These are phyloP conservation scores for Trametes gibbosa DNA, from an alignment of 768 basidiomycete species.

Conservation along the genomic window DNA sequence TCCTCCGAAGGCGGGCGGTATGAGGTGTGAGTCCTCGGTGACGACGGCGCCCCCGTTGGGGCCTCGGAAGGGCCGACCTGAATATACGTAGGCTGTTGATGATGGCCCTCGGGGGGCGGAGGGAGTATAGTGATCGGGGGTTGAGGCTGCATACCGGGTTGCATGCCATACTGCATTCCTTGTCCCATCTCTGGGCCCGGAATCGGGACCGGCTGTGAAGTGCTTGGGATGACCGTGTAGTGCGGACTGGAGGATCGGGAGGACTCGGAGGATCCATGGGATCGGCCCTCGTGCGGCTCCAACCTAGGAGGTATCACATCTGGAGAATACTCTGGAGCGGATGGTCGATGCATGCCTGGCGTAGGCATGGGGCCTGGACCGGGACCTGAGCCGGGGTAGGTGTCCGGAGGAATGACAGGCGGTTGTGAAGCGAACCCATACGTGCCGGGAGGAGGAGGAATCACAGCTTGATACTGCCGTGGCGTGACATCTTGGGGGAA, in stretches of 20 bases:
- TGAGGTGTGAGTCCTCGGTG: neutral
- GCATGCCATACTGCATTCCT: no score
- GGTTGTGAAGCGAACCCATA: neutral
- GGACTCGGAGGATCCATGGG: no score
- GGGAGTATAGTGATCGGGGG: neutral
- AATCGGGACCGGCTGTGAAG: no score
- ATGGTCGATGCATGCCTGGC: neutral
- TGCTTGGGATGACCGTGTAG: no score
- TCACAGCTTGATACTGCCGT: neutral
- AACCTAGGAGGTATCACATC: neutral
- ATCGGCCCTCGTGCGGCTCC: no score
- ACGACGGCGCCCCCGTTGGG: neutral
- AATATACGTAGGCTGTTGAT: neutral
- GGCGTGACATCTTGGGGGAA: slow-evolving; percentile 9
- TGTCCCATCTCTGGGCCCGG: no score
- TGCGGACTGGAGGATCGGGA: no score
- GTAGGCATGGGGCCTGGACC: neutral
- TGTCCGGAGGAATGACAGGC: slow-evolving; percentile 13
- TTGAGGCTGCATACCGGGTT: neutral
- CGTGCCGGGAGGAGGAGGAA: neutral
- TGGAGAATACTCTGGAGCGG: neutral
- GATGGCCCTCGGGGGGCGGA: neutral
- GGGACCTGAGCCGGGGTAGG: neutral
- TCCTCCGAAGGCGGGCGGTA: neutral
- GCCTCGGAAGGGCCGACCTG: neutral